phyloP scores from a whole-genome alignment of 768 basidiomycete species.

The Harrya chromipes region DNA sequence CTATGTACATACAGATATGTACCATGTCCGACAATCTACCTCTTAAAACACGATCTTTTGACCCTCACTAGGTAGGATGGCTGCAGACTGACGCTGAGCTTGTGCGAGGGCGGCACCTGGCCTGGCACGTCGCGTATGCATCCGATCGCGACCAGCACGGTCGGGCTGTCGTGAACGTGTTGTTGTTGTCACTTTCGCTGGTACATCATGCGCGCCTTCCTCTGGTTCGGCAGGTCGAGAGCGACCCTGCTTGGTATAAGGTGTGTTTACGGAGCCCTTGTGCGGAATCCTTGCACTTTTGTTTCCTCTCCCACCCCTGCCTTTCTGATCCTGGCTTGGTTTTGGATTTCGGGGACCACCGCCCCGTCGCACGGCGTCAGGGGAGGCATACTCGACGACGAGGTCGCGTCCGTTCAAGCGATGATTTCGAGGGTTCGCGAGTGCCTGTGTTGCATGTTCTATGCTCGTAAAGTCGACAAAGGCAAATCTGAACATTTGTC shows the following conservation, averaged over 20 bases:
- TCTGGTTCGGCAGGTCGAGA: constrained; percentile 3
- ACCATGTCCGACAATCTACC: background rate
- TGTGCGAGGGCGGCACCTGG: constrained; percentile 80
- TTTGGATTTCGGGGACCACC: constrained; percentile 33
- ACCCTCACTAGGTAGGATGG: constrained; percentile 63
- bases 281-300: constrained; percentile 10
- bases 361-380: constrained; percentile 86
- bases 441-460: constrained; percentile 76
- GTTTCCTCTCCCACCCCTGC: background rate
- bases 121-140: constrained; percentile 45
- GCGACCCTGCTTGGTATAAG: constrained; percentile 4
- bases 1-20: too few species aligned
- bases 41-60: constrained; percentile 69
- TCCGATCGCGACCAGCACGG: constrained; percentile 9
- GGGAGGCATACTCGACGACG: constrained; percentile 84
- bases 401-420: constrained; percentile 79
- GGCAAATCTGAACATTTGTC: constrained; percentile 60
- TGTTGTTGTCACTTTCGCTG: background rate
- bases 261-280: background rate
- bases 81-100: constrained; percentile 72
- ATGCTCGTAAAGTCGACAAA: constrained; percentile 87
- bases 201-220: constrained; percentile 1
- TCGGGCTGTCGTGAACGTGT: constrained; percentile 9
- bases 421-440: constrained; percentile 84
- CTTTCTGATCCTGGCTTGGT: constrained; percentile 22